Base-by-base conservation (phyloP, 2,329 filamentous ascomycete genomes). In the Botryotinia narcissicola region DNA sequence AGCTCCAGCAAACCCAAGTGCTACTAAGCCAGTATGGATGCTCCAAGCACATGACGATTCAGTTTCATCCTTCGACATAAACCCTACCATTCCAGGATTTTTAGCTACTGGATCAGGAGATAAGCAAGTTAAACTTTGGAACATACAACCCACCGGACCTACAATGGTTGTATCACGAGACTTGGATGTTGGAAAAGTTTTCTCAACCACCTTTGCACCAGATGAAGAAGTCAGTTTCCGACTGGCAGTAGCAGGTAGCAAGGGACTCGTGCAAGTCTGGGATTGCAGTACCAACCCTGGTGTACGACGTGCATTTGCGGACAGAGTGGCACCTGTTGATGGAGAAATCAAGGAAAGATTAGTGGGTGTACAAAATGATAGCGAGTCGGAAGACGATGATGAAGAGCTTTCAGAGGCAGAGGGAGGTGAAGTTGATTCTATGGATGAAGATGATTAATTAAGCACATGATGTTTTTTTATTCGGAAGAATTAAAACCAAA, bases 121-220 rank as follows among this genome's bases (percentile, higher is more conserved):
- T 86, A 95, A 94, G 85, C 93, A 92, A 9, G 94, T 98, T 79
- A 99, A 99, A 87, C 87, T 99, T 73, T 99, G 96, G 96, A 97
- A 97, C 83, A 90, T 98, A 73, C 88, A 92, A 78, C 83, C 91
- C 20, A 88, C 89, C 59, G 94, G 94, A 3, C 96, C 96, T 1
- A 93, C 90, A 75, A 93, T 99, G 89, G 94, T 99, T 1, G 93
- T 97, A 8, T 93, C 93, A 40, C 91, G 96, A 77, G 95, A 98
- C 82, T 85, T 98, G 63, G 96, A 97, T 72, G 93, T 99, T 29
- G 96, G 96, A 74, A 97, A 95, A 84, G 92, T 99, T 54, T 99
- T 99, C 83, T 93, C 93, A 18, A 92, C 95, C 3, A 89, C 88
- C 10, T 99, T 98, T 82, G 96, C 93, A 6, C 95, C 96, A 0